A percentile compares a stretch with the other conserved stretches of the same genome.
Conservation (phyloP, 805 yeast genomes). For the Ogataea ganodermae region DNA sequence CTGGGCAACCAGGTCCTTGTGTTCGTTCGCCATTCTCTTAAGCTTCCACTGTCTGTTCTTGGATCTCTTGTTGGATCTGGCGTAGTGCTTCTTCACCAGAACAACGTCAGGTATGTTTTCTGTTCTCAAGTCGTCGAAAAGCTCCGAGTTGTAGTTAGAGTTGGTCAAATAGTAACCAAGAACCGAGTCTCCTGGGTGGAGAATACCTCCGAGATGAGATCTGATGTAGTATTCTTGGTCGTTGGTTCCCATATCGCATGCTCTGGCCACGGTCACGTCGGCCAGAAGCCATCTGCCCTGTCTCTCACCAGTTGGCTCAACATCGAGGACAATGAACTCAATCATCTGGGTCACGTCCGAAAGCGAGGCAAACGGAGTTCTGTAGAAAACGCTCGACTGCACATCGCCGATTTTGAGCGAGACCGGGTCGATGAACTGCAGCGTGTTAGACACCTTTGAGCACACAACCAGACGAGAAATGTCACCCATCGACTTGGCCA, state of each 20-base stretch:
- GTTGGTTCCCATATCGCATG: constrained; percentile 83
- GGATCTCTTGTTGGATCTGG: constrained; percentile 71
- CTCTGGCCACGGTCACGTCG: constrained; percentile 88
- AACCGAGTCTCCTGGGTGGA: constrained; percentile 95
- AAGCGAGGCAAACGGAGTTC: constrained; percentile 75
- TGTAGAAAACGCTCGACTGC: constrained; percentile 73
- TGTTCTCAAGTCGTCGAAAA: constrained; percentile 71
- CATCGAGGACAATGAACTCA: constrained; percentile 90
- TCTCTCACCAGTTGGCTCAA: constrained; percentile 84
- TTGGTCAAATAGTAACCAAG: constrained; percentile 87
- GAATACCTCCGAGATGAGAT: constrained; percentile 89
- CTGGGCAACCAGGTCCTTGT: constrained; percentile 80
- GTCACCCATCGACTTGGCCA: constrained; percentile 83
- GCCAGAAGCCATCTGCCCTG: constrained; percentile 82
- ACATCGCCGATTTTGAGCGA: constrained; percentile 80
- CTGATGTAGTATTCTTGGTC: constrained; percentile 82
- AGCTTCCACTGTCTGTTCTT: constrained; percentile 87
- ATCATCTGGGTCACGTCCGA: constrained; percentile 73
- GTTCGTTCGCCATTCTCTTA: constrained; percentile 97
- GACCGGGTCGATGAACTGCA: constrained; percentile 85
- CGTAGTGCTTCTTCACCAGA: constrained; percentile 84
- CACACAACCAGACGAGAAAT: constrained; percentile 82
- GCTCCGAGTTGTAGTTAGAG: constrained; percentile 84
- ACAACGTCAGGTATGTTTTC: constrained; percentile 80
- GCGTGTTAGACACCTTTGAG: constrained; percentile 74